Percentiles rank a stretch among this genome's conserved stretches.
These are phyloP conservation scores for Capniomyces stellatus DNA, from an alignment of 371 early-diverging fungal species.

Conservation along the genomic window DNA sequence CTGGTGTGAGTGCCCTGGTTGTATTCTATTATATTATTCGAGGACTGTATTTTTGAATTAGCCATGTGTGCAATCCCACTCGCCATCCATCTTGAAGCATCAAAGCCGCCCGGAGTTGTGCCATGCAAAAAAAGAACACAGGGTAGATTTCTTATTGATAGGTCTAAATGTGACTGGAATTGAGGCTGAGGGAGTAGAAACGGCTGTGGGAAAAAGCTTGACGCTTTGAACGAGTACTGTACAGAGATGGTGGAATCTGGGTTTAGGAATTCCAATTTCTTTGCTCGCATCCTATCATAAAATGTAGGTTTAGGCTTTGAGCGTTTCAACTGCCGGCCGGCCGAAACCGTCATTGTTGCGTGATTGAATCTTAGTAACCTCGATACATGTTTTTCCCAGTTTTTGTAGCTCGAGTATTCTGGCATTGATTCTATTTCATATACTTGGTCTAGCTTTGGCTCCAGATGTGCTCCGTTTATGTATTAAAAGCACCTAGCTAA, in stretches of 20 bases:
- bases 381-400: constrained; percentile 21
- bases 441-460: too few species aligned
- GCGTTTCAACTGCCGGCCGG: too few species aligned
- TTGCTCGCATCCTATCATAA: not conserved
- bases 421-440: too few species aligned
- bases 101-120: constrained; percentile 23
- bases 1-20: too few species aligned
- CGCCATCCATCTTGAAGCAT: constrained; percentile 25
- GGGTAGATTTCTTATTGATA: constrained; percentile 21
- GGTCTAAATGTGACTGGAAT: constrained; percentile 22
- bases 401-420: not conserved
- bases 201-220: constrained; percentile 17
- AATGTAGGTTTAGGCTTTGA: not conserved
- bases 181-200: constrained; percentile 20
- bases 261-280: constrained; percentile 5
- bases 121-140: constrained; percentile 24
- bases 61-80: constrained; percentile 21
- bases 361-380: constrained; percentile 24
- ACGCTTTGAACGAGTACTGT: constrained; percentile 25
- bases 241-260: constrained; percentile 14
- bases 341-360: constrained; percentile 22
- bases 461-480: too few species aligned
- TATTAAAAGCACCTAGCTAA: too few species aligned
- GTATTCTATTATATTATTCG: too few species aligned
- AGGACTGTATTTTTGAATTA: constrained; percentile 1